Base-by-base conservation (phyloP, 495 filamentous ascomycete genomes). In the Penicillium canescens region DNA sequence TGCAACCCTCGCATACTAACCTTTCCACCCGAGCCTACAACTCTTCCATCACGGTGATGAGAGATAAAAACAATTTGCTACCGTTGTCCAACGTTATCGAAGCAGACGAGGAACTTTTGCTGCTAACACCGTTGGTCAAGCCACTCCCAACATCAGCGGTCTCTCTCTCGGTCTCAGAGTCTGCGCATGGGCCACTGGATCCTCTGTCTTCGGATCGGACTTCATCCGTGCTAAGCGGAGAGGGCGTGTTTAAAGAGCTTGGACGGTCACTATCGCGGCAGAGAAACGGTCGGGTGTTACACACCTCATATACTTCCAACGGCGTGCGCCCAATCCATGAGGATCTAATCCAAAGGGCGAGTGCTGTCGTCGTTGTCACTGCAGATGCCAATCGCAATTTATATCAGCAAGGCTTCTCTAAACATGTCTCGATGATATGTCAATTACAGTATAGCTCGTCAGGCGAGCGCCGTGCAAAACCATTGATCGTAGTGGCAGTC, bases 371-470 rank as follows among this genome's bases (percentile, higher is more conserved):
- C 60, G 83, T 96, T 48, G 78, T 96, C 13, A 96, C 91, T 1
- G 91, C 91, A 13, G 91, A 96, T 71, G 90, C 91, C 12, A 94
- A 93, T 65, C 81, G 91, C 24, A 95, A 96, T 61, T 73, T 93
- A 12, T 96, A 96, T 55, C 91, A 96, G 65, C 85, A 90, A 46
- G 90, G 91, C 0, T 96, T 96, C 65, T 89, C 91, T 23, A 96
- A 95, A 65, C 91, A 96, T 57, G 87, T 95, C 21, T 84, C 90
- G n/a, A 91, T 92, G 86, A 91, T 96, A 69, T 96, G 91, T 69
- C 92, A 89, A 68, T 87, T 86, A 23, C 78, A 82, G 46, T 78
- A 74, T 43, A 74, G 77, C 9, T 64, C 74, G 7, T 69, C 79
- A 6, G 82, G 80, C 3, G 82, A 86, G 52, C 79, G 77, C 50